phyloP scores from a whole-genome alignment of 2,329 filamentous ascomycete species.

The Aspergillus sojae region DNA sequence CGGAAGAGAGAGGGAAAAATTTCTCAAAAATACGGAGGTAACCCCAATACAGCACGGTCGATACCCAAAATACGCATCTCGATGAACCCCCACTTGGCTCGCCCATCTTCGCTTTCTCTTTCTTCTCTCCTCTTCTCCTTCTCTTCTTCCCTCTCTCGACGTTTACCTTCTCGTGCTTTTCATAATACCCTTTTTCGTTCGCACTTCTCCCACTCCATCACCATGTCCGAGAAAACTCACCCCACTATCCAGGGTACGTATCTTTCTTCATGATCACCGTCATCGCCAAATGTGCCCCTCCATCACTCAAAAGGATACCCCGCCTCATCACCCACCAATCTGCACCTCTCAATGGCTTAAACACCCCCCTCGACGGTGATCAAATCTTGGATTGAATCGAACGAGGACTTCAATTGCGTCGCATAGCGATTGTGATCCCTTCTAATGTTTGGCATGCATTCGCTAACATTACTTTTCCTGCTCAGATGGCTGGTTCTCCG shows the following conservation, averaged over 20 bases:
- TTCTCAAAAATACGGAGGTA: background rate
- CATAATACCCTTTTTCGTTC: slow-evolving; percentile 17
- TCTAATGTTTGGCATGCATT: background rate
- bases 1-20: background rate
- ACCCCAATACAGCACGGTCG: slow-evolving; percentile 3
- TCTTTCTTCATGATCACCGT: slow-evolving; percentile 14
- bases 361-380: background rate
- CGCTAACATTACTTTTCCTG: slow-evolving; percentile 14
- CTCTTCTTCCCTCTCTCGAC: slow-evolving; percentile 26
- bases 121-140: slow-evolving; percentile 18
- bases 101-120: slow-evolving; percentile 5
- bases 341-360: slow-evolving; percentile 8
- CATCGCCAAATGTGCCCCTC: slow-evolving; percentile 10
- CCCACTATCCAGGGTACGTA: slow-evolving; percentile 73
- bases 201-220: slow-evolving; percentile 35
- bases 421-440: background rate
- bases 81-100: slow-evolving; percentile 23
- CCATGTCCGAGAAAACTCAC: slow-evolving; percentile 72
- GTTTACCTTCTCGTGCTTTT: slow-evolving; percentile 24
- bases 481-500: slow-evolving; percentile 99
- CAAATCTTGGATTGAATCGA: background rate
- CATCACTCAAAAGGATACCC: slow-evolving; percentile 16
- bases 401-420: slow-evolving; percentile 3
- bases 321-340: slow-evolving; percentile 11
- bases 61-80: slow-evolving; percentile 7